Base-by-base conservation (phyloP, 371 early-diverging fungal species). In the Paraphysoderma sedebokerense region DNA sequence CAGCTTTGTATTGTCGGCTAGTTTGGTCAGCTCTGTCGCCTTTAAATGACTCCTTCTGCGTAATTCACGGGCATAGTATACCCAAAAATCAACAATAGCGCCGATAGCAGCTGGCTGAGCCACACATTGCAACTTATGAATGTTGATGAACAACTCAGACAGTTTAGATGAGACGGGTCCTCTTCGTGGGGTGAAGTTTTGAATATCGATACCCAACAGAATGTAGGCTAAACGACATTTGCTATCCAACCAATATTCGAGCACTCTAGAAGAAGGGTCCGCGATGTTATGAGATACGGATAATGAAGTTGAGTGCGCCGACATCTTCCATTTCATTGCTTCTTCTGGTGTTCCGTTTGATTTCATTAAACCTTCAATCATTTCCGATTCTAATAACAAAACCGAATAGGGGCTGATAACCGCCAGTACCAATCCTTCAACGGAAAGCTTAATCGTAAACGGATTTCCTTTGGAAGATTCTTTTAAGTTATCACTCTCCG, bases 81-180 rank as follows among this genome's bases (percentile, higher is more conserved):
- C 61, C 23, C 75, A 71, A 49, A 79, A 62, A 34, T 82, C 84
- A 2, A 77, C 69, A 15, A 82, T 58, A 36, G 68, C 71, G 17
- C 80, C 79, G 0, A 85, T 55, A 0, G 85, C 81, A 51, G 70
- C 74, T 0, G 85, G 85, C 38, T 82, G 85, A 78, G 84, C 74
- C 7, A 84, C 71, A 0, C 78, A 76, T 47, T 78, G 79, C 7
- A 82, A 62, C 46, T 77, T 73, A 9, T 62, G 44, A 27, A 85
- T 51, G 22, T 64, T 58, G 2, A 86, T 54, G 44, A 65, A 63
- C 24, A 74, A 67, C 2, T 12, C 67, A 65, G 22, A 74, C 53
- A 7, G 46, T 48, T 32, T 33, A 53, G 23, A 34, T 54, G 50
- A 5, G 23, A n/a, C 50, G 46, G 36, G n/a, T 42, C 38, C n/a